Evolutionary conservation across 495 filamentous ascomycete species (phyloP).

Genomic region (Hypoxylon lienhwacheense): DNA sequence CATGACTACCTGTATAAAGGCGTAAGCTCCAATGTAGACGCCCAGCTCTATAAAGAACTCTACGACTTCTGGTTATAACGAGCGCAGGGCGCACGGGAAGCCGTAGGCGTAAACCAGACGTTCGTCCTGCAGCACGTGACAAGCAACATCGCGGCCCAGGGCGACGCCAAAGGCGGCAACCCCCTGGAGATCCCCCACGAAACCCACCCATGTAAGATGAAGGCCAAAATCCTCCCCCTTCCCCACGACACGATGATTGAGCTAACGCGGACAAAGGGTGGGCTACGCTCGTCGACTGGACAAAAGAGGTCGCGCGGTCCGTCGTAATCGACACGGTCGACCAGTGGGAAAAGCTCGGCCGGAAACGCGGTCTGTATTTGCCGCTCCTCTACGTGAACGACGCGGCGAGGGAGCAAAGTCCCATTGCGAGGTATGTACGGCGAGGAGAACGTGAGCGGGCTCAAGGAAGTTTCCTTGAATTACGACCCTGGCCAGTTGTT

Average conservation of each 20-base stretch:
- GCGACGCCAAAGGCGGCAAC: slow-evolving; percentile 22
- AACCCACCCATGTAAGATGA: slow-evolving; percentile 13
- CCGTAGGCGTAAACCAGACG: slow-evolving; percentile 31
- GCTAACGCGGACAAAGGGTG: slow-evolving; percentile 12
- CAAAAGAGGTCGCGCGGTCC: neutral
- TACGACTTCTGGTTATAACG: neutral
- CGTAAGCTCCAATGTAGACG: no score
- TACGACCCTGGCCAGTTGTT: slow-evolving; percentile 20
- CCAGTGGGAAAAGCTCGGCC: slow-evolving; percentile 4
- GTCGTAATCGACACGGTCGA: slow-evolving; percentile 9
- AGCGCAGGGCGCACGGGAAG: neutral
- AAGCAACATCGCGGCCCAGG: slow-evolving; percentile 11
- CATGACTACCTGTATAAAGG: no score
- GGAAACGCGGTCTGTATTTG: slow-evolving; percentile 4
- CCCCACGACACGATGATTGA: neutral
- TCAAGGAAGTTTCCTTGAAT: slow-evolving; percentile 12
- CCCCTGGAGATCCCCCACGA: slow-evolving; percentile 10
- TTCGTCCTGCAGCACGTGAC: slow-evolving; percentile 35
- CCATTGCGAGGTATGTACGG: slow-evolving; percentile 26
- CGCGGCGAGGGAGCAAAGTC: slow-evolving; percentile 17
- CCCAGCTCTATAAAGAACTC: neutral
- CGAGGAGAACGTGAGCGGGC: slow-evolving; percentile 14
- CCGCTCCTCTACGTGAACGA: slow-evolving; percentile 13
- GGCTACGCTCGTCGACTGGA: slow-evolving; percentile 26
- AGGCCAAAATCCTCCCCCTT: neutral